Evolutionary conservation across 2,329 filamentous ascomycete species (phyloP).

Genomic region (Fusarium denticulatum): DNA sequence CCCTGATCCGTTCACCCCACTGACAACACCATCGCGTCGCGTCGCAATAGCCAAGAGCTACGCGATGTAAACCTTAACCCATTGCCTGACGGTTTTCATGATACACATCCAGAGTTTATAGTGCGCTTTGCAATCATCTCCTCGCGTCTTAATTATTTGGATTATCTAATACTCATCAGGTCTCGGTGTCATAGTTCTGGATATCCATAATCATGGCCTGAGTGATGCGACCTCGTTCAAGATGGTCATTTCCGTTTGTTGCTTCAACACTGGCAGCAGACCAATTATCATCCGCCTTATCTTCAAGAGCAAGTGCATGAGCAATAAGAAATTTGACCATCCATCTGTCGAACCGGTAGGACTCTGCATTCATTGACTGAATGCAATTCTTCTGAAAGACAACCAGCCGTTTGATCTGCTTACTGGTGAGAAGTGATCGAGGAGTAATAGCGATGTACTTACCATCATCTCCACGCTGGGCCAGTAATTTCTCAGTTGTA

Average conservation of each 20-base stretch:
- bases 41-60: not conserved
- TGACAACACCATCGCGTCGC: not conserved
- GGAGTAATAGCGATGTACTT: fast-evolving
- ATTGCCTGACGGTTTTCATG: too few species aligned
- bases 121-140: not conserved
- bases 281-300: conserved; percentile 45
- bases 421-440: not conserved
- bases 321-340: conserved; percentile 56
- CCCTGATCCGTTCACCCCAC: not conserved
- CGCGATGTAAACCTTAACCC: fast-evolving
- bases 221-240: conserved; percentile 34
- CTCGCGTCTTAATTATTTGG: not conserved
- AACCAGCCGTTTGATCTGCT: conserved; percentile 47
- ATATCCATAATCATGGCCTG: conserved; percentile 38
- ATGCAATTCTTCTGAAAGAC: conserved; percentile 48
- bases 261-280: not conserved
- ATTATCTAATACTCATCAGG: not conserved
- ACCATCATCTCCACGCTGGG: conserved; percentile 50
- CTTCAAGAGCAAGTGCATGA: conserved; percentile 45
- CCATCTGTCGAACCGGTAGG: conserved; percentile 57
- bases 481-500: conserved; percentile 47
- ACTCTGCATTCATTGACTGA: conserved; percentile 39
- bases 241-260: not conserved
- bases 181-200: conserved; percentile 2
- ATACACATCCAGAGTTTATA: not conserved